These are phyloP conservation scores for Fusarium acutatum DNA, from an alignment of 2,329 filamentous ascomycete species.

Conservation along the genomic window DNA sequence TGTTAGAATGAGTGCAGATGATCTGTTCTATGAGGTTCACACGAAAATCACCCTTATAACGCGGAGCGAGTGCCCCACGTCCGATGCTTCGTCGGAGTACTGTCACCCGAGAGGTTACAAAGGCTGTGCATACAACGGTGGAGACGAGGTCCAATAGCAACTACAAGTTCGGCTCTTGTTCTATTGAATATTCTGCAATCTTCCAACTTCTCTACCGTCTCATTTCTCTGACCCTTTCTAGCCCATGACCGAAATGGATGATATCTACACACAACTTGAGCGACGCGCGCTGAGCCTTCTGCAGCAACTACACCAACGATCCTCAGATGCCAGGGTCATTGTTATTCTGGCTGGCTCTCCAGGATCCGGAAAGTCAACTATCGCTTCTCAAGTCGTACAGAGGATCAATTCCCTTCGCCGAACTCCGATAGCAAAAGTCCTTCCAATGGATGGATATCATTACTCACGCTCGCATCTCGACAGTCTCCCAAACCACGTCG, in stretches of 20 bases:
- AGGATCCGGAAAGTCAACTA: background rate
- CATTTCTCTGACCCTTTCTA: fast-evolving
- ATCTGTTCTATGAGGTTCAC: fast-evolving
- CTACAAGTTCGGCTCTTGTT: background rate
- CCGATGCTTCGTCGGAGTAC: background rate
- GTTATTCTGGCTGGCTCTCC: background rate
- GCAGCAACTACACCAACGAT: background rate
- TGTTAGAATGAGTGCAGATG: no score
- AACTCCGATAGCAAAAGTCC: background rate
- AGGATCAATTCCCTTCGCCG: fast-evolving
- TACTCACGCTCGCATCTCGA: background rate
- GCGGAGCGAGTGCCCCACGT: background rate
- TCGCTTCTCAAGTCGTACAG: background rate
- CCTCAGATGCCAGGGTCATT: background rate
- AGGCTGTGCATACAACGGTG: background rate
- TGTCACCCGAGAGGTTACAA: background rate
- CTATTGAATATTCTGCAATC: background rate
- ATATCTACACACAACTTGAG: background rate
- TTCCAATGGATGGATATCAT: background rate
- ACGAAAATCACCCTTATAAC: background rate
- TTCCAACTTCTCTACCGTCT: fast-evolving
- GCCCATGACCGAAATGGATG: background rate
- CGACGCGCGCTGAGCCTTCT: background rate
- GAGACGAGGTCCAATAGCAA: background rate
- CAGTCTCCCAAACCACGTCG: background rate